Evolutionary conservation across 2,329 filamentous ascomycete species (phyloP).

Genomic region (Zasmidium cellare): DNA sequence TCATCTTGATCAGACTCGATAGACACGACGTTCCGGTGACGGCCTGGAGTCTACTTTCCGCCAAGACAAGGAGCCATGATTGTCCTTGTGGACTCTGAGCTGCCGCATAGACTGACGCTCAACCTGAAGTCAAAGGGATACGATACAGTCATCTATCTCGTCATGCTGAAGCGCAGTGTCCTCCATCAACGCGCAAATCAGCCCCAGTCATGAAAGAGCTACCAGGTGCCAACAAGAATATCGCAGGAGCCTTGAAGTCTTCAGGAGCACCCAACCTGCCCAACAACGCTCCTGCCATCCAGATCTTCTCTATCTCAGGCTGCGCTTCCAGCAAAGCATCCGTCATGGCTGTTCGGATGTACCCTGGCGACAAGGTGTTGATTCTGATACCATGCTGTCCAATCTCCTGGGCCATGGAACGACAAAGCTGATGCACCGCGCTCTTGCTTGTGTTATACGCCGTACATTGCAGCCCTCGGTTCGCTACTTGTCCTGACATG

Average conservation of each 20-base stretch:
- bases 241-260: slow-evolving; percentile 64
- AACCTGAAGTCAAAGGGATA: no score
- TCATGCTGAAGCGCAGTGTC: slow-evolving; percentile 48
- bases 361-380: slow-evolving; percentile 36
- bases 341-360: slow-evolving; percentile 39
- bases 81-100: no score
- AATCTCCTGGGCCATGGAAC: slow-evolving; percentile 57
- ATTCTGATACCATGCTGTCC: slow-evolving; percentile 38
- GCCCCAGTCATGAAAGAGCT: slow-evolving; percentile 71
- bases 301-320: slow-evolving; percentile 53
- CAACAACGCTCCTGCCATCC: slow-evolving; percentile 56
- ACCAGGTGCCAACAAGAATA: slow-evolving; percentile 67
- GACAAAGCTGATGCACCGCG: slow-evolving; percentile 53
- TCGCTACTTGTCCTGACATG: slow-evolving; percentile 38
- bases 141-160: background rate
- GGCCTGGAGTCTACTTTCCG: no score
- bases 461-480: slow-evolving; percentile 48
- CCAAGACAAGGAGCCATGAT: no score
- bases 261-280: slow-evolving; percentile 56
- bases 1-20: background rate
- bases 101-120: no score
- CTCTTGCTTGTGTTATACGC: slow-evolving; percentile 59
- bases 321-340: slow-evolving; percentile 40
- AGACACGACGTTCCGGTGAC: no score
- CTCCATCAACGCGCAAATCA: slow-evolving; percentile 70